Conservation (phyloP, 768 basidiomycete genomes). For the Mycena floridula region DNA sequence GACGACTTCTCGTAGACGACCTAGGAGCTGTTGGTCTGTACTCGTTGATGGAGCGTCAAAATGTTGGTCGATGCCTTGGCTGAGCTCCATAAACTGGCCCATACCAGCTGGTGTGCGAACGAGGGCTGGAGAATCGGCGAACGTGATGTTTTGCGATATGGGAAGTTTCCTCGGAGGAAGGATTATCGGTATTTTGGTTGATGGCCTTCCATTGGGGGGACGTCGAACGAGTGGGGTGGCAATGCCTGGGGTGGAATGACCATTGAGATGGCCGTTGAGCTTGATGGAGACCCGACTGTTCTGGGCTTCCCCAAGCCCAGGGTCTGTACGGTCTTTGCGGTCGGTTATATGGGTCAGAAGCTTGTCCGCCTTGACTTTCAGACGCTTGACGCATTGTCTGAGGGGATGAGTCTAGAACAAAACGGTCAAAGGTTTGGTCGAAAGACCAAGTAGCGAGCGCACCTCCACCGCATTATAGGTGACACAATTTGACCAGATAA, state of each 20-base stretch:
- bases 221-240: conserved; percentile 17
- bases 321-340: conserved; percentile 73
- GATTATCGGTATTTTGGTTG: conserved; percentile 4
- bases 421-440: not conserved
- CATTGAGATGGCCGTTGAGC: conserved; percentile 34
- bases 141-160: no score
- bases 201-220: conserved; percentile 13
- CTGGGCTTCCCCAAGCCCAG: conserved; percentile 49
- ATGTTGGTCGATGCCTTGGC: conserved; percentile 37
- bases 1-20: conserved; percentile 30
- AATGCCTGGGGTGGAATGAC: conserved; percentile 27
- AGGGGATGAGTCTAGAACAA: conserved; percentile 87
- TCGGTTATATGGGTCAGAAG: conserved; percentile 88
- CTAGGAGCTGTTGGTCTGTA: conserved; percentile 11
- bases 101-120: conserved; percentile 71
- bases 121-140: conserved; percentile 64
- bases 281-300: conserved; percentile 13
- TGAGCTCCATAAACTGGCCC: conserved; percentile 56
- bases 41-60: conserved; percentile 5
- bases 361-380: conserved; percentile 79
- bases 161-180: no score
- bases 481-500: conserved; percentile 96
- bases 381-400: conserved; percentile 70
- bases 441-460: no score
- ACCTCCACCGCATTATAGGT: conserved; percentile 91